These are phyloP conservation scores for Fraxinus cuspidata DNA, from an alignment of 257 asterid species.

Conservation along the genomic window DNA sequence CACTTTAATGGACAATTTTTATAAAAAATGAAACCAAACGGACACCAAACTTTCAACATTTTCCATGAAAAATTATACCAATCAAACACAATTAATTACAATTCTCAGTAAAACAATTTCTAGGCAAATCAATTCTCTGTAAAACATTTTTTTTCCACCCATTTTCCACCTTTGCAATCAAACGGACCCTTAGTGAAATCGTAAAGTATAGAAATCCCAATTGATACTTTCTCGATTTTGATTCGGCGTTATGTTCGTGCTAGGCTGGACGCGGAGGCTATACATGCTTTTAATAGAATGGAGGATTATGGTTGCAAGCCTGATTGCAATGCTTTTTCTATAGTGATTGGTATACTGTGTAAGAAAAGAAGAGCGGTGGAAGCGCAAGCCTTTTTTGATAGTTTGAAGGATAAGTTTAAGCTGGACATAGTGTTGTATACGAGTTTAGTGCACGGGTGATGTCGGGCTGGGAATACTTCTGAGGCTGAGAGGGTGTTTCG, in stretches of 20 bases:
- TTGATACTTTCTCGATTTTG: conserved; percentile 63
- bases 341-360: conserved; percentile 64
- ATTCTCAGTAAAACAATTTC: no score
- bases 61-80: no score
- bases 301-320: conserved; percentile 79
- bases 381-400: conserved; percentile 81
- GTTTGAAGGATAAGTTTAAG: conserved; percentile 67
- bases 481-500: conserved; percentile 79
- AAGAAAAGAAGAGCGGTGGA: conserved; percentile 69
- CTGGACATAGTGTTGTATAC: conserved; percentile 83
- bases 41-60: no score
- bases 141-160: no score
- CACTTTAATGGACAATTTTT: no score
- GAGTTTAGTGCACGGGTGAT: conserved; percentile 90
- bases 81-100: no score
- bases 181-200: no score
- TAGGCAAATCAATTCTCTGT: no score
- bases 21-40: no score
- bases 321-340: conserved; percentile 59
- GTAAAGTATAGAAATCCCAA: conserved; percentile 39
- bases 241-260: conserved; percentile 80
- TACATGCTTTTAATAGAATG: conserved; percentile 73
- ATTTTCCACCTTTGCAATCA: no score
- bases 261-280: conserved; percentile 76
- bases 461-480: conserved; percentile 57